Percentiles rank a stretch among this genome's conserved stretches.
Conservation (phyloP, 2,329 filamentous ascomycete species). For the Pleurostoma richardsiae region DNA sequence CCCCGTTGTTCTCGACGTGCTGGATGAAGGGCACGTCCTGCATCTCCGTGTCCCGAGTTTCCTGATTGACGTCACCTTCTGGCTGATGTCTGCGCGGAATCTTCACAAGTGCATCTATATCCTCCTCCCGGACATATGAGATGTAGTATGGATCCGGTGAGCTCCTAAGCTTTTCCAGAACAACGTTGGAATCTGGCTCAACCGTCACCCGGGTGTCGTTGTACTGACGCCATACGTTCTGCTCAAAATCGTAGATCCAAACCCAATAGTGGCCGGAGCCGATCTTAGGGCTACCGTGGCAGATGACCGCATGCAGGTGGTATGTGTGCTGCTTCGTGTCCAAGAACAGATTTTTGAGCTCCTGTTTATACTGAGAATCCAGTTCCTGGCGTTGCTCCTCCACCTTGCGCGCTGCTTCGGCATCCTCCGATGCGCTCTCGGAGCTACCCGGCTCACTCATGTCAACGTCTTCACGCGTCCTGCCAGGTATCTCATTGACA, state of each 20-base stretch:
- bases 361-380: conserved; percentile 8
- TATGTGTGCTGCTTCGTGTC: conserved; percentile 66
- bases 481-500: neutral
- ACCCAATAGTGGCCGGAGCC: conserved; percentile 92
- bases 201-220: conserved; percentile 82
- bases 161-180: conserved; percentile 62
- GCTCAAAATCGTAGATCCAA: conserved; percentile 86
- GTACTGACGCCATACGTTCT: conserved; percentile 82
- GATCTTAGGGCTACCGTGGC: conserved; percentile 67
- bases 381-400: conserved; percentile 12
- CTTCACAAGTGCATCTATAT: conserved; percentile 18
- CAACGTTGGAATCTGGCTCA: conserved; percentile 57
- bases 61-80: neutral
- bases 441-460: conserved; percentile 38
- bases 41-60: neutral
- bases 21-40: neutral
- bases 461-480: neutral
- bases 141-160: conserved; percentile 62
- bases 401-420: conserved; percentile 10
- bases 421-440: conserved; percentile 43
- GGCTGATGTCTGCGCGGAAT: conserved; percentile 11
- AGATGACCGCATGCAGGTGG: conserved; percentile 85
- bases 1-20: neutral
- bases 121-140: conserved; percentile 23
- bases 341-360: conserved; percentile 50